Evolutionary conservation across 73 alveolate genomes (phyloP).

Genomic region (Tetrahymena malaccensis): DNA sequence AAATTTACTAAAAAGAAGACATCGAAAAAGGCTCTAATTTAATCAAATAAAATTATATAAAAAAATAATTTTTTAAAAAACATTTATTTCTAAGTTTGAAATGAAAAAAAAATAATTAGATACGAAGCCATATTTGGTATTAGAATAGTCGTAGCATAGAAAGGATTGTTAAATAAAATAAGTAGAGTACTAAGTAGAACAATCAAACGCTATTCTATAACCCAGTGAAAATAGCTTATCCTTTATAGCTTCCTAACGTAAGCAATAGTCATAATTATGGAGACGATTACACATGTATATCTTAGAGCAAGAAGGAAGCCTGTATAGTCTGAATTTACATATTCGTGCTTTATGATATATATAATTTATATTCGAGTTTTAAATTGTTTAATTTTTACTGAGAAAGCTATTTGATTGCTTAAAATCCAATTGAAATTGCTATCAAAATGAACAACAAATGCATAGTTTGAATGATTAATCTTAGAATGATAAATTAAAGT

Average conservation of each 20-base stretch:
- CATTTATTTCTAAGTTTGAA: no score
- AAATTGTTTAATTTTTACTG: background rate
- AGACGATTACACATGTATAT: background rate
- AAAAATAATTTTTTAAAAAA: no score
- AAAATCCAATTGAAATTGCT: background rate
- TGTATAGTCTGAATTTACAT: background rate
- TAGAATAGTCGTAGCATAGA: background rate
- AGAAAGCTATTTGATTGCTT: background rate
- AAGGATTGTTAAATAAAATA: background rate
- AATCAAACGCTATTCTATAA: background rate
- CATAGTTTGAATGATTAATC: background rate
- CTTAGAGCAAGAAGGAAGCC: background rate
- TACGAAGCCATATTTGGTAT: background rate
- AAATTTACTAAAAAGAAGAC: background rate
- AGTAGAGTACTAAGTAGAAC: background rate
- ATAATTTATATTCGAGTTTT: background rate
- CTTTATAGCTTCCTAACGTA: background rate
- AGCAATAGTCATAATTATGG: background rate
- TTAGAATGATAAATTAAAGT: background rate
- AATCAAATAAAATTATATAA: no score
- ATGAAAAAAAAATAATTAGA: no score
- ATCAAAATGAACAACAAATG: background rate
- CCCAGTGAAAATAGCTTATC: background rate
- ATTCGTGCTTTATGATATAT: background rate
- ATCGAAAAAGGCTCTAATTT: background rate